Conservation (phyloP, 345 rosid genomes). For the Aquilaria malaccensis region DNA sequence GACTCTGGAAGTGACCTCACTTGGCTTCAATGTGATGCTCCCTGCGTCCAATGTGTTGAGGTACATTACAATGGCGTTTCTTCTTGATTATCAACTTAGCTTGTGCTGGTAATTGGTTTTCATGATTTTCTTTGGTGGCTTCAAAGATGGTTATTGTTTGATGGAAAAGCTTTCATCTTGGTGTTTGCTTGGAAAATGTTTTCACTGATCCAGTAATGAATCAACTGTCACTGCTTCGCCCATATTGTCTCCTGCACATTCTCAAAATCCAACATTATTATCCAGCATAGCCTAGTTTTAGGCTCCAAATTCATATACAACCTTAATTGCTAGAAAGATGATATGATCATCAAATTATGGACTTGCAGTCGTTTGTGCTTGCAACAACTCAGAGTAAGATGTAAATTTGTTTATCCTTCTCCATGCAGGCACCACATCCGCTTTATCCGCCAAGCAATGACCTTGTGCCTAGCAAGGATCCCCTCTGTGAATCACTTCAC, state of each 20-base stretch:
- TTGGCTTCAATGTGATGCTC: slow-evolving; percentile 96
- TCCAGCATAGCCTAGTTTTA: no score
- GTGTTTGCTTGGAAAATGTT: no score
- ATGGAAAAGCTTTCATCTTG: not conserved
- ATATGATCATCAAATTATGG: not conserved
- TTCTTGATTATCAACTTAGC: not conserved
- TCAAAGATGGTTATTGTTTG: no score
- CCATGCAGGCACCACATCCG: slow-evolving; percentile 84
- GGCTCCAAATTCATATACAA: no score
- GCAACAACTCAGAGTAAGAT: no score
- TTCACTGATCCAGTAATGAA: no score
- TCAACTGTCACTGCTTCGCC: no score
- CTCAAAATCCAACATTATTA: no score
- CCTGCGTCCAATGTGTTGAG: slow-evolving; percentile 62
- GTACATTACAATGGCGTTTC: slow-evolving; percentile 11
- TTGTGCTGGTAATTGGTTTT: not conserved
- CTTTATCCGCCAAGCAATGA: slow-evolving; percentile 63
- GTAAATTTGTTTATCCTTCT: not conserved
- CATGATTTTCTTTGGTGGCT: not conserved
- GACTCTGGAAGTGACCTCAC: slow-evolving; percentile 98
- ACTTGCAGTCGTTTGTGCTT: no score
- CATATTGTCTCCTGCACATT: no score
- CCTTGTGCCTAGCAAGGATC: slow-evolving; percentile 64
- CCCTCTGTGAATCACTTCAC: slow-evolving; percentile 69
- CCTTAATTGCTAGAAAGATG: not conserved